phyloP scores from a whole-genome alignment of 2,329 filamentous ascomycete genomes.

The Plectosphaerella cucumerina region DNA sequence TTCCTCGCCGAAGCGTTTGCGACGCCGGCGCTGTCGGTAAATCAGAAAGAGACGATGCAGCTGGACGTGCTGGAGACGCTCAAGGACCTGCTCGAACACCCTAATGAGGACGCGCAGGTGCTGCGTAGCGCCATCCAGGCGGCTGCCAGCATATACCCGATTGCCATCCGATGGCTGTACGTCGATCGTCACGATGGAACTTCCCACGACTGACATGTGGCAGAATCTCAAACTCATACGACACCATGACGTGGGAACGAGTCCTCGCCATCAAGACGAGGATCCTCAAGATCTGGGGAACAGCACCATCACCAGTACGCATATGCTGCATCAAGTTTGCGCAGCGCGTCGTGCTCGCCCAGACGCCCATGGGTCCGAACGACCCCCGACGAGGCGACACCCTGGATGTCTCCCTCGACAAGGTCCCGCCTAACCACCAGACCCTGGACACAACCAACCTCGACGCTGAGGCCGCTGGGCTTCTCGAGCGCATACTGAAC shows the following conservation, averaged over 20 bases:
- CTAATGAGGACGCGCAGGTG: constrained; percentile 74
- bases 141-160: constrained; percentile 86
- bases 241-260: constrained; percentile 77
- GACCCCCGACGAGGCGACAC: constrained; percentile 64
- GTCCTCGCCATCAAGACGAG: constrained; percentile 86
- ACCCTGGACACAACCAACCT: constrained; percentile 75
- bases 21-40: constrained; percentile 73
- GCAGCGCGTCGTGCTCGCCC: constrained; percentile 86
- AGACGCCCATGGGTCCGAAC: constrained; percentile 76
- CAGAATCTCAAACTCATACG: constrained; percentile 84
- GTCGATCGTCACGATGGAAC: constrained; percentile 25
- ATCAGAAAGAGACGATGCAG: constrained; percentile 77
- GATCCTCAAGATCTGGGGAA: constrained; percentile 86
- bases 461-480: constrained; percentile 87
- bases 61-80: constrained; percentile 75
- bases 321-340: constrained; percentile 98
- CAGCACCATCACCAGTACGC: constrained; percentile 67
- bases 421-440: constrained; percentile 79
- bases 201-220: not conserved
- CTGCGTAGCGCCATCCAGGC: constrained; percentile 84
- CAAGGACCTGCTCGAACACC: constrained; percentile 63
- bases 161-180: constrained; percentile 92
- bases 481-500: constrained; percentile 82
- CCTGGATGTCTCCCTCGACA: constrained; percentile 76
- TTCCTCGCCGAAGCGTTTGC: constrained; percentile 96